A percentile compares a stretch with the other conserved stretches of the same genome.
These are phyloP conservation scores for Plasmodiophora brassicae DNA, from an alignment of 208 protist species.

Conservation along the genomic window DNA sequence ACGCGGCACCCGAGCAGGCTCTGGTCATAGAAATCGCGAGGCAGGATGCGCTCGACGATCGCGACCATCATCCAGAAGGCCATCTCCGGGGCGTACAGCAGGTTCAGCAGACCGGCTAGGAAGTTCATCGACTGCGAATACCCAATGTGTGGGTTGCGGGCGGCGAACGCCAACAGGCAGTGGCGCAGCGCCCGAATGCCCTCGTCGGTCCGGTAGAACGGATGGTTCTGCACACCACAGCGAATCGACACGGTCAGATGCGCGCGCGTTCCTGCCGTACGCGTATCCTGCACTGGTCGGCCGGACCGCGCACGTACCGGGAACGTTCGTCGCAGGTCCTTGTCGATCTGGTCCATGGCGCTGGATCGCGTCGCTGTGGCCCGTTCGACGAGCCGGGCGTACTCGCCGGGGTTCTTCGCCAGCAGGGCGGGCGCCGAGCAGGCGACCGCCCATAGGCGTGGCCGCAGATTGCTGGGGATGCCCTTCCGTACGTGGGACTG, in stretches of 20 bases:
- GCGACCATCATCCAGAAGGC: conserved; percentile 60
- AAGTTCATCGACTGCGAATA: conserved; percentile 73
- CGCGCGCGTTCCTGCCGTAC: background rate
- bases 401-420: background rate
- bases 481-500: background rate
- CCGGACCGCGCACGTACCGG: no score
- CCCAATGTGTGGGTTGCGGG: conserved; percentile 58
- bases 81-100: conserved; percentile 63
- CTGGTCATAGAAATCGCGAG: conserved; percentile 23
- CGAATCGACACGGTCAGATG: background rate
- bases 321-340: conserved; percentile 47
- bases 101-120: conserved; percentile 58
- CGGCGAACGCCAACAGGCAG: conserved; percentile 54
- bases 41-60: conserved; percentile 53
- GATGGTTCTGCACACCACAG: background rate
- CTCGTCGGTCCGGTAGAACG: conserved; percentile 4
- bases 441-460: background rate
- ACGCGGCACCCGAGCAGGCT: conserved; percentile 4
- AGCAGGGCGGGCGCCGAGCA: background rate
- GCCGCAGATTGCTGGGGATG: background rate
- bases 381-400: background rate
- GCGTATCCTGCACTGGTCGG: background rate
- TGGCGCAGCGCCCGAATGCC: conserved; percentile 40
- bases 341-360: conserved; percentile 42
- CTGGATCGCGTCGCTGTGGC: background rate